Percentiles rank a stretch among this genome's conserved stretches.
Evolutionary conservation across 2,329 filamentous ascomycete genomes (phyloP).

Genomic region (Penicillium sp.): DNA sequence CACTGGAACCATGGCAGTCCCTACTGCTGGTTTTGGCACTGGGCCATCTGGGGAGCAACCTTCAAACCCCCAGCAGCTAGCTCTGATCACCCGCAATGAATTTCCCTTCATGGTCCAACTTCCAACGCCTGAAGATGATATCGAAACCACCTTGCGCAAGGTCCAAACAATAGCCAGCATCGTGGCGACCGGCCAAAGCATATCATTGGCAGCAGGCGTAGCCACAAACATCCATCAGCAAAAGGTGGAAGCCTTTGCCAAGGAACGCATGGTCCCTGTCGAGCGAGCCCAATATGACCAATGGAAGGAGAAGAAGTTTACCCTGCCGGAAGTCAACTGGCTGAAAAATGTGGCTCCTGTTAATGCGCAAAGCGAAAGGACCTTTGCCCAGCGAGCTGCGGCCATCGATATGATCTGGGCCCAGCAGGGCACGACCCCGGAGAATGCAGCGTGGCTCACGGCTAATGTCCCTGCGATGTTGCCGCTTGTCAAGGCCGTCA

Average conservation of each 20-base stretch:
- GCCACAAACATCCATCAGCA: neutral
- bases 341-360: neutral
- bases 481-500: constrained; percentile 24
- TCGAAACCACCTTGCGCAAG: constrained; percentile 12
- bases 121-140: constrained; percentile 8
- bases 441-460: constrained; percentile 23
- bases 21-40: neutral
- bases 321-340: constrained; percentile 8
- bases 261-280: constrained; percentile 6
- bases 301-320: constrained; percentile 5
- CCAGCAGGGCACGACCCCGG: constrained; percentile 1
- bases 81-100: constrained; percentile 13
- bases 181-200: constrained; percentile 4
- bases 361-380: neutral
- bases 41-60: neutral
- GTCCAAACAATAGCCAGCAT: constrained; percentile 5
- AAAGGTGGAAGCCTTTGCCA: constrained; percentile 10
- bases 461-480: constrained; percentile 11
- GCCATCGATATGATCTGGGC: constrained; percentile 13
- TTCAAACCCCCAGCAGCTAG: neutral
- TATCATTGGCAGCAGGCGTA: constrained; percentile 1
- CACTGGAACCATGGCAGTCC: too few relatives aligned
- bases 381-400: constrained; percentile 9
- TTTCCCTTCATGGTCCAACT: constrained; percentile 10
- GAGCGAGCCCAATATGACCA: constrained; percentile 7